These are phyloP conservation scores for Pyricularia sp. DNA, from an alignment of 2,329 filamentous ascomycete species.

Conservation along the genomic window DNA sequence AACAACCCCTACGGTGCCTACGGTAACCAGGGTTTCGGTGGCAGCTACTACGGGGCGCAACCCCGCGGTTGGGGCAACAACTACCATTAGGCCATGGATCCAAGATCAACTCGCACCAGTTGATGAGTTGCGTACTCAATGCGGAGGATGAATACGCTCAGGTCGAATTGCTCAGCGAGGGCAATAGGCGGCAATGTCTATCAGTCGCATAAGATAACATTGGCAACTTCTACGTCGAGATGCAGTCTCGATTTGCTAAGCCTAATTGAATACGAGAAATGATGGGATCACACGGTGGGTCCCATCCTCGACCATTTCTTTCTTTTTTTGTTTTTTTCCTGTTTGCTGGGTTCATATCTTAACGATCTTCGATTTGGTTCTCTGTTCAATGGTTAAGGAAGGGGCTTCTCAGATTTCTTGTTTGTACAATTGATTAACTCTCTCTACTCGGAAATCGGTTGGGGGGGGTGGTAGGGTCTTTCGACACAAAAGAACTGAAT, in stretches of 20 bases:
- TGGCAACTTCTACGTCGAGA: neutral
- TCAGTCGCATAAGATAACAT: neutral
- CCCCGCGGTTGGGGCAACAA: constrained; percentile 51
- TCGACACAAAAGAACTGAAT: constrained; percentile 1
- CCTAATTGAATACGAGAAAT: constrained; percentile 1
- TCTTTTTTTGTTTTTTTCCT: neutral
- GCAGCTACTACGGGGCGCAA: constrained; percentile 38
- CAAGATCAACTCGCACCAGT: neutral
- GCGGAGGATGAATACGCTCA: neutral
- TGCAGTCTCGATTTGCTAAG: neutral
- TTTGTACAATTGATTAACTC: constrained; percentile 5
- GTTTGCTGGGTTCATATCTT: neutral
- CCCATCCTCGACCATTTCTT: neutral
- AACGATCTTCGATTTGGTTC: constrained; percentile 3
- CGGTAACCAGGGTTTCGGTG: constrained; percentile 36
- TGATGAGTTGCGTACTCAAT: neutral
- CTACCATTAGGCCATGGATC: constrained; percentile 28
- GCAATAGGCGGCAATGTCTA: neutral
- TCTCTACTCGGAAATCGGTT: constrained; percentile 3
- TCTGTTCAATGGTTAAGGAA: constrained; percentile 4
- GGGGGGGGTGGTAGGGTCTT: constrained; percentile 2
- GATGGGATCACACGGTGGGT: neutral
- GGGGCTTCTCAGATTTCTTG: constrained; percentile 4
- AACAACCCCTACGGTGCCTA: constrained; percentile 44
- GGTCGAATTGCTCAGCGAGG: neutral